phyloP scores from a whole-genome alignment of 495 filamentous ascomycete species.

The Penicillium paxilli region DNA sequence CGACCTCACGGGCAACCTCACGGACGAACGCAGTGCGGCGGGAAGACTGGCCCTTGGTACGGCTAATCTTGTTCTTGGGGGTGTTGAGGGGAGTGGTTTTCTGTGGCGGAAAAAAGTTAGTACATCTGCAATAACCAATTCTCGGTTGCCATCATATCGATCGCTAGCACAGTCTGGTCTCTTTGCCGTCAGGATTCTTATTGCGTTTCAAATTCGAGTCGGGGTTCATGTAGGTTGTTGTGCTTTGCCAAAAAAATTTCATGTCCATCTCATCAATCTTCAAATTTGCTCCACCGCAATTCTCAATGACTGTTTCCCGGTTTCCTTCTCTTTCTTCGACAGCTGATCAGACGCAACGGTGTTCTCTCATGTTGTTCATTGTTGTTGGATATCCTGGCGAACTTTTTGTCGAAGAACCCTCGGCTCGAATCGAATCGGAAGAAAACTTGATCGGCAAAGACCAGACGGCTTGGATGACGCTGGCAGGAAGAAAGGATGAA shows the following conservation, averaged over 20 bases:
- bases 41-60: constrained; percentile 87
- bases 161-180: not conserved
- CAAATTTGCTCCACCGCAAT: constrained; percentile 8
- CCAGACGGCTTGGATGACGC: constrained; percentile 15
- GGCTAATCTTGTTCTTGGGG: constrained; percentile 81
- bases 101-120: constrained; percentile 53
- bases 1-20: constrained; percentile 92
- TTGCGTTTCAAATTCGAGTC: constrained; percentile 10
- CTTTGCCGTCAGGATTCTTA: not conserved
- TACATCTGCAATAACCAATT: constrained; percentile 3
- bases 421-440: constrained; percentile 16
- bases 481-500: constrained; percentile 22
- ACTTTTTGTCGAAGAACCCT: constrained; percentile 9
- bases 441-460: constrained; percentile 18
- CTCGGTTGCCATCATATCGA: not conserved
- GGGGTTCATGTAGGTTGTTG: constrained; percentile 7
- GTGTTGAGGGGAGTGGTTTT: constrained; percentile 85
- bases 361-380: not conserved
- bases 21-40: constrained; percentile 92
- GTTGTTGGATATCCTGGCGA: not conserved
- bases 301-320: not conserved
- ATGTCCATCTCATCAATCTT: constrained; percentile 3
- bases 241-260: not conserved
- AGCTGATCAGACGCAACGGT: not conserved
- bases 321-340: not conserved